Percentiles rank a stretch among this genome's conserved stretches.
These are phyloP conservation scores for Lithocarpus polystachyus DNA, from an alignment of 306 rosid species.

Conservation along the genomic window DNA sequence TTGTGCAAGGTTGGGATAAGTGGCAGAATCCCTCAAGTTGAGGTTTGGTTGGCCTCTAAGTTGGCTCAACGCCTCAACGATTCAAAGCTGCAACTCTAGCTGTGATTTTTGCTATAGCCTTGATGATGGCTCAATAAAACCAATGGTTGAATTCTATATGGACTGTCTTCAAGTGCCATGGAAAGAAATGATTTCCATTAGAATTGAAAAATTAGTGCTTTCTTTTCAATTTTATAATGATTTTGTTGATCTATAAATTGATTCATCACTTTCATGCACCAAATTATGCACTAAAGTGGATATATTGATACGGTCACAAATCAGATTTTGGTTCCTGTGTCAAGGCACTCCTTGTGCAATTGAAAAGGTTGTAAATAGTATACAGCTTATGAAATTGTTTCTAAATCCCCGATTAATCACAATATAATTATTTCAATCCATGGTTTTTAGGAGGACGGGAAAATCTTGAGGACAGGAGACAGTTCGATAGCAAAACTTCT, in stretches of 20 bases:
- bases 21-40: neutral
- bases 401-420: neutral
- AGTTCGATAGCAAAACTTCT: constrained; percentile 66
- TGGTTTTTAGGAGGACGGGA: constrained; percentile 63
- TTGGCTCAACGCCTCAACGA: neutral
- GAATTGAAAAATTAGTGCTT: neutral
- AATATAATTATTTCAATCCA: neutral
- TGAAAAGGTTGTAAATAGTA: neutral
- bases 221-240: neutral
- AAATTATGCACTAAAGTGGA: neutral
- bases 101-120: neutral
- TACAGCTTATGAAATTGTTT: neutral
- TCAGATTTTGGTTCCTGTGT: neutral
- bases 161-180: neutral
- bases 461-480: constrained; percentile 76
- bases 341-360: constrained; percentile 10
- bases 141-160: neutral
- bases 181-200: neutral
- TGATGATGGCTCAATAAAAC: neutral
- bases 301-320: constrained; percentile 2
- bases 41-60: neutral
- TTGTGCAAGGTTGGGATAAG: neutral
- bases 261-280: neutral
- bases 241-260: neutral
- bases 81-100: neutral